Base-by-base conservation (phyloP, 2,329 filamentous ascomycete genomes). In the Monosporascus sp. region DNA sequence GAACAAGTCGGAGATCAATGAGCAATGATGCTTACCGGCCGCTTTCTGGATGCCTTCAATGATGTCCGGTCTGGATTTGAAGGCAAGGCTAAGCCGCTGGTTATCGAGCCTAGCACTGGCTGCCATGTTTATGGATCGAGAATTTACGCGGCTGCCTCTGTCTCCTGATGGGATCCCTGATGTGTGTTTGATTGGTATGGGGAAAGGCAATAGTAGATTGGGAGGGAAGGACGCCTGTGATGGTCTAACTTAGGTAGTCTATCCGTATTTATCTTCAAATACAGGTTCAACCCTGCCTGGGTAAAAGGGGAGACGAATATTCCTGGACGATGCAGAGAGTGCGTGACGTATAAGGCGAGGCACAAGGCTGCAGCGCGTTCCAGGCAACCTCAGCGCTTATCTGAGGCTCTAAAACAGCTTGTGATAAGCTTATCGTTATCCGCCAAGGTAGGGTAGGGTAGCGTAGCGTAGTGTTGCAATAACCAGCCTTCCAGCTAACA, bases 21-120 rank as follows among this genome's bases (percentile, higher is more conserved):
- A 27, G 48, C 24, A 7, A 7, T 43, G 25, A 49, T 58, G 43
- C 72, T 57, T 71, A 82, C 80, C 79, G 25, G 81, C 79, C 54
- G 77, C 77, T 58, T 72, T 68, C 54, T 75, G 69, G 61, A 86
- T 83, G 53, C 73, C 74, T 14, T 75, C 65, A 18, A 85, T 62
- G 54, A 85, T 78, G 57, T 85, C 81, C 7, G 80, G 79, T 48
- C 81, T 74, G 39, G 78, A 73, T 53, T 77, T 69, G 64, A 86
- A 84, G 58, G 83, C 75, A 52, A 72, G 69, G 55, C 69, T 70
- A 51, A 84, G 70, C 62, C 71, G 76, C 64, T 80, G 68, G 54
- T 65, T 67, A 61, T 83, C 79, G 43, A 84, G 76, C 51, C 67
- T 60, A 52, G 66, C 63, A 51, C 66, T 61, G 52, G 66, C 62